phyloP scores from a whole-genome alignment of 2,329 filamentous ascomycete genomes.

The Domatiomyces globalis region DNA sequence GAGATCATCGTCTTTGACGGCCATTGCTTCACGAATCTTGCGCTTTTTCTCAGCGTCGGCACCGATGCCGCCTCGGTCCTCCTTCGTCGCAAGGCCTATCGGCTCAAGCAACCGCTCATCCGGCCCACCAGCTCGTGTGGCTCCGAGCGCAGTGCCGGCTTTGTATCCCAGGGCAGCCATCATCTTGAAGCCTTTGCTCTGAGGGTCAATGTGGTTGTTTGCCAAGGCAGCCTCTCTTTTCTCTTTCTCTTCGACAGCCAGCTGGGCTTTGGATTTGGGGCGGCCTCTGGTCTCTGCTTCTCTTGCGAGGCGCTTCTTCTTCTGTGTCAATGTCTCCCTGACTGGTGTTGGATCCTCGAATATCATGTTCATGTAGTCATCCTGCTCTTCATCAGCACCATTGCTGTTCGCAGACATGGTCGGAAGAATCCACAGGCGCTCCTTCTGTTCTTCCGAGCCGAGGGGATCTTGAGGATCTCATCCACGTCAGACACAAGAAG shows the following conservation, averaged over 20 bases:
- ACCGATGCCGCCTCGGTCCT: slow-evolving; percentile 70
- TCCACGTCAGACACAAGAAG: not conserved
- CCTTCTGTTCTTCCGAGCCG: not conserved
- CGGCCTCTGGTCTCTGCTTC: slow-evolving; percentile 49
- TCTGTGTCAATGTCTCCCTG: slow-evolving; percentile 50
- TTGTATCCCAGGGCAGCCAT: slow-evolving; percentile 94
- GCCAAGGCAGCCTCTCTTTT: slow-evolving; percentile 63
- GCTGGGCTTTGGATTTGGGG: slow-evolving; percentile 68
- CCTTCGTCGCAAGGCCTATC: slow-evolving; percentile 60
- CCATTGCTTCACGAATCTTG: slow-evolving; percentile 51
- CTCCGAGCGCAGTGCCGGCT: slow-evolving; percentile 59
- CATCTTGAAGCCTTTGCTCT: slow-evolving; percentile 82
- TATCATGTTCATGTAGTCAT: slow-evolving; percentile 96
- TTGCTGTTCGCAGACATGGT: not conserved
- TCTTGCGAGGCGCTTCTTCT: slow-evolving; percentile 40
- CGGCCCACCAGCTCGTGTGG: slow-evolving; percentile 29
- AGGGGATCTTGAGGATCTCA: too few species aligned
- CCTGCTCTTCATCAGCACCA: slow-evolving; percentile 49
- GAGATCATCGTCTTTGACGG: slow-evolving; percentile 33
- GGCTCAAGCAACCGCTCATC: slow-evolving; percentile 49
- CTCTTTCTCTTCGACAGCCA: slow-evolving; percentile 56
- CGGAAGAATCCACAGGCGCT: not conserved
- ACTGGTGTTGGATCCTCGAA: slow-evolving; percentile 50
- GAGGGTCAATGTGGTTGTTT: slow-evolving; percentile 52
- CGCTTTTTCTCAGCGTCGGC: slow-evolving; percentile 71